Conservation (phyloP, 352 stramenopile species). For the Phytophthora ramorum region DNA sequence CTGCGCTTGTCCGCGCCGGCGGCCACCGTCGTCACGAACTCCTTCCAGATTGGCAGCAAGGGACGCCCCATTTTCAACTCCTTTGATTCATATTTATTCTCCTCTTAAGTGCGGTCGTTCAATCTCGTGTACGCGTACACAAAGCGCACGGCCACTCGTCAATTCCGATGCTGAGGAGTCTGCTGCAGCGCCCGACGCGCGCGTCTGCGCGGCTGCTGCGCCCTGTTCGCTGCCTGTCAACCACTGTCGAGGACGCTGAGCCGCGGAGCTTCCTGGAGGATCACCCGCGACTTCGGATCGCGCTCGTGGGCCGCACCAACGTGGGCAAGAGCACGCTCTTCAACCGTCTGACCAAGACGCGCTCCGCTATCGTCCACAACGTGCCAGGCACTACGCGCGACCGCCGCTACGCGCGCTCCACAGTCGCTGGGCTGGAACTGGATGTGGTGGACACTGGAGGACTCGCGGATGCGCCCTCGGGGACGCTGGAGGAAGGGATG, state of each 20-base stretch:
- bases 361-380: constrained; percentile 84
- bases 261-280: constrained; percentile 28
- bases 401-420: constrained; percentile 69
- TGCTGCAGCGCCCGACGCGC: constrained; percentile 36
- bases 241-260: constrained; percentile 2
- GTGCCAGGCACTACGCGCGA: constrained; percentile 83
- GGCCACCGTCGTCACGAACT: constrained; percentile 39
- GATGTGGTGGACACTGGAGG: constrained; percentile 87
- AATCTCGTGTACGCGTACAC: too few relatives aligned
- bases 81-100: background rate
- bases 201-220: constrained; percentile 22
- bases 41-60: constrained; percentile 37
- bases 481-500: constrained; percentile 80
- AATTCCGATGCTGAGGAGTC: constrained; percentile 45
- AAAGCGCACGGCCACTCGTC: background rate
- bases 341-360: constrained; percentile 84
- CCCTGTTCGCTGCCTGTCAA: constrained; percentile 26
- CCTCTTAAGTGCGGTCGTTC: too few relatives aligned
- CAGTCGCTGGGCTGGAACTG: constrained; percentile 74
- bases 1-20: constrained; percentile 25
- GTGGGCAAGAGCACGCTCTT: constrained; percentile 89
- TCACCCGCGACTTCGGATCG: constrained; percentile 73
- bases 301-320: constrained; percentile 85
- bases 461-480: constrained; percentile 71
- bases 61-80: constrained; percentile 27